These are phyloP conservation scores for Pestalotiopsis sp. DNA, from an alignment of 2,329 filamentous ascomycete genomes.

Conservation along the genomic window DNA sequence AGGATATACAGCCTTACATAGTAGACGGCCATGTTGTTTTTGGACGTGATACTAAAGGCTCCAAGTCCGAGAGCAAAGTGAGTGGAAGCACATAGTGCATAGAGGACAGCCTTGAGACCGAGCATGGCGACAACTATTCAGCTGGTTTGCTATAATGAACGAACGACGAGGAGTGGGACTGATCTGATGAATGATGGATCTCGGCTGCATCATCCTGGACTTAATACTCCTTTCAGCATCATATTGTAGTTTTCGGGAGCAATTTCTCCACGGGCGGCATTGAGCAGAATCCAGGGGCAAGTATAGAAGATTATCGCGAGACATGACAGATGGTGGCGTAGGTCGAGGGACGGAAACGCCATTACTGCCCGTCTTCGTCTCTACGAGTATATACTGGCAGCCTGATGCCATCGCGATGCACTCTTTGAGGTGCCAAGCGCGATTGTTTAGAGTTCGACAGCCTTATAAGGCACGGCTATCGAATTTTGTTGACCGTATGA, in stretches of 20 bases:
- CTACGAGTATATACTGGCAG: not conserved
- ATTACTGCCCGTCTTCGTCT: not conserved
- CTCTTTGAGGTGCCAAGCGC: not conserved
- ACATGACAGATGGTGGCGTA: not conserved
- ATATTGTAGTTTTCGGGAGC: not conserved
- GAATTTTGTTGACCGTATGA: not conserved
- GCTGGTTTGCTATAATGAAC: not conserved
- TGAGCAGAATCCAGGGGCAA: not conserved
- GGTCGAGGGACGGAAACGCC: not conserved
- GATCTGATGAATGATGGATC: not conserved
- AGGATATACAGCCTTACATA: conserved; percentile 35
- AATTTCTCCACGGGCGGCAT: not conserved
- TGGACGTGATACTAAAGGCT: conserved; percentile 33
- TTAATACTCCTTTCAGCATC: not conserved
- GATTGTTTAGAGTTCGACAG: not conserved
- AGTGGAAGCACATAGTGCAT: not conserved
- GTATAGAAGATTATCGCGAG: not conserved
- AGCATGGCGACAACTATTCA: not conserved
- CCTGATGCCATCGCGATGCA: not conserved
- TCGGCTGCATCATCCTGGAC: not conserved
- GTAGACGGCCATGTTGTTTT: conserved; percentile 45
- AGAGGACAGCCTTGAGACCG: not conserved
- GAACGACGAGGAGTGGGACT: not conserved
- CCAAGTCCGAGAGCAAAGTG: conserved; percentile 14
- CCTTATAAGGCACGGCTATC: no score